Base-by-base conservation (phyloP, 495 filamentous ascomycete genomes). In the Jackrogersella multiformis region DNA sequence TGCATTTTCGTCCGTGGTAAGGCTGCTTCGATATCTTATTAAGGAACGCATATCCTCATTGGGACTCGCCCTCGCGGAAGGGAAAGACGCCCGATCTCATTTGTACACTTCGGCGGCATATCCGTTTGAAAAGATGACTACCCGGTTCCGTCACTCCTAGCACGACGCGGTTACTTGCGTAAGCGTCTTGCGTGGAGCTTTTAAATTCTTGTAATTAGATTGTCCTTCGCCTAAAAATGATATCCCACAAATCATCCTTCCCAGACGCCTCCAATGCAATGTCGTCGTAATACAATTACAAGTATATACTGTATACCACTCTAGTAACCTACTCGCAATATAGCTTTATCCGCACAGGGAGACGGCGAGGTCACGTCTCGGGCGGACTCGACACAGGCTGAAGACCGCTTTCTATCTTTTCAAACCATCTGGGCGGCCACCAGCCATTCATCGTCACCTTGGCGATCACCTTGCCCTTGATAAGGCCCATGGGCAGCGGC, bases 391-490 rank as follows among this genome's bases (percentile, higher is more conserved):
- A 30, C 18, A 52, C 56, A 3, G 66, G 65, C 2, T 68, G 70
- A 48, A 75, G 62, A 10, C 70, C 70, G n/a, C 66, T 76, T 60
- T 75, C 70, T 12, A 75, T 51, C 26, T 39, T 84, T 55, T 72
- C 85, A 61, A 49, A 78, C 80, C 72, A 88, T 84, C 56, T 73
- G 64, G 60, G 84, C 70, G 87, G 85, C 85, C 72, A 81, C 74
- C 71, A 81, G 74, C 72, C 68, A 21, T 63, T 56, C 9, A 71
- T 80, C 78, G 30, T 84, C 5, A 87, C 75, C 51, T 82, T 86
- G 13, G 87, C 88, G 39, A 95, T 79, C n/a, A 97, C 87, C 77
- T 96, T 97, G 30, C 94, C 94, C 73, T 85, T 88, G 44, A 97
- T 86, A 64, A 97, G 76, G 0, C 84, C 93, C 76, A 97, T 78